A percentile compares a stretch with the other conserved stretches of the same genome.
Conservation (phyloP, 2,329 filamentous ascomycete species). For the Fusarium sambucinum region DNA sequence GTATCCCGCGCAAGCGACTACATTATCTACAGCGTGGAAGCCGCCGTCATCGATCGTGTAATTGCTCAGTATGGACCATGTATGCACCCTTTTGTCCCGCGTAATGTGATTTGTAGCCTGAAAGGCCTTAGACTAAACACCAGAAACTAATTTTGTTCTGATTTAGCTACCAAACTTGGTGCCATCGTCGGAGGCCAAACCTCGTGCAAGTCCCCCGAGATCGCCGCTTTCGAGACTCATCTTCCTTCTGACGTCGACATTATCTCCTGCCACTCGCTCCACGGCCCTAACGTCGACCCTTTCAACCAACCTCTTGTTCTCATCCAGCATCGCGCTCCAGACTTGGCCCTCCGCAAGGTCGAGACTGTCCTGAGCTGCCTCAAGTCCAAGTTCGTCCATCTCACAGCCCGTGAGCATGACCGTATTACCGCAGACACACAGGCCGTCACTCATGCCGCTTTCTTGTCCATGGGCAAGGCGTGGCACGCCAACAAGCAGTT, state of each 20-base stretch:
- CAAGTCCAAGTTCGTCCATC: constrained; percentile 85
- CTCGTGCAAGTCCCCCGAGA: constrained; percentile 97
- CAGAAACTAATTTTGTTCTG: constrained; percentile 21
- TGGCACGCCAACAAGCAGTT: constrained; percentile 97
- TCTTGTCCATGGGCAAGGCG: constrained; percentile 96
- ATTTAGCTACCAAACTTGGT: constrained; percentile 87
- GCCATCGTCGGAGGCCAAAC: constrained; percentile 98
- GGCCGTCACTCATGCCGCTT: constrained; percentile 96
- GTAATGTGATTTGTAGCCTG: constrained; percentile 17
- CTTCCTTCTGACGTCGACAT: constrained; percentile 91
- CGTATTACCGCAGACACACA: constrained; percentile 98
- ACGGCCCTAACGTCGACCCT: constrained; percentile 90
- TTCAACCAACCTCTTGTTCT: constrained; percentile 91
- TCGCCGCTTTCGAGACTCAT: constrained; percentile 90
- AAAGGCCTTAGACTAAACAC: neutral
- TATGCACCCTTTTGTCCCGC: constrained; percentile 59
- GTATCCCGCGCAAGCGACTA: constrained; percentile 97
- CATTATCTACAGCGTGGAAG: constrained; percentile 98
- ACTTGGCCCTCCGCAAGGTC: constrained; percentile 81
- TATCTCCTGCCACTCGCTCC: constrained; percentile 94
- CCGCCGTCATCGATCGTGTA: constrained; percentile 87
- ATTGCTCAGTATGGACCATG: constrained; percentile 92
- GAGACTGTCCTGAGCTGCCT: constrained; percentile 86
- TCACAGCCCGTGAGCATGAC: constrained; percentile 89
- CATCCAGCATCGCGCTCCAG: constrained; percentile 90